phyloP scores from a whole-genome alignment of 768 basidiomycete genomes.

The Gloeophyllum trabeum region DNA sequence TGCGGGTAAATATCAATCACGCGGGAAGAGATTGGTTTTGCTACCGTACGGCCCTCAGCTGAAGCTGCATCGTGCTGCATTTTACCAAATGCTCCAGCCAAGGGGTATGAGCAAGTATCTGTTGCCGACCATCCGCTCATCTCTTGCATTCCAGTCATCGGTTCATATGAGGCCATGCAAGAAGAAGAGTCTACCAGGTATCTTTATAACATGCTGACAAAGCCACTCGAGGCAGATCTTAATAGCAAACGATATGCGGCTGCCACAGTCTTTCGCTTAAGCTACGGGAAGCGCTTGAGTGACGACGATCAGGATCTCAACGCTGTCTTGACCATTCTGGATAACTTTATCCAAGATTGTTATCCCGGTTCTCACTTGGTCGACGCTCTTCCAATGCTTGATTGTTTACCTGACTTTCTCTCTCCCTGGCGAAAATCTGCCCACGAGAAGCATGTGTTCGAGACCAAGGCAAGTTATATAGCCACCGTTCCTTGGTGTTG shows the following conservation, averaged over 20 bases:
- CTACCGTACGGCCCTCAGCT: conserved; percentile 8
- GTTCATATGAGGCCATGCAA: conserved; percentile 10
- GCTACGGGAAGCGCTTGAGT: conserved; percentile 13
- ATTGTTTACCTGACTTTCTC: conserved; percentile 7
- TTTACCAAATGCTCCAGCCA: background rate
- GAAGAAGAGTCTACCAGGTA: conserved; percentile 7
- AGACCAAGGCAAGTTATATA: conserved; percentile 7
- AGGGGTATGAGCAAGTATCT: background rate
- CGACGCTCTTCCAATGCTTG: conserved; percentile 6
- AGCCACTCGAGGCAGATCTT: conserved; percentile 1
- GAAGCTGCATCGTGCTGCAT: background rate
- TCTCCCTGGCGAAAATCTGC: conserved; percentile 10
- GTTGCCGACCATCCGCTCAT: conserved; percentile 2
- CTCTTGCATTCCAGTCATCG: conserved; percentile 9
- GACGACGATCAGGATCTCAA: conserved; percentile 15
- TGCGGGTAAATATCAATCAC: conserved; percentile 10
- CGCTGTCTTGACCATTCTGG: conserved; percentile 11
- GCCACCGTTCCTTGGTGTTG: background rate
- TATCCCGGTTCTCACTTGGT: conserved; percentile 9
- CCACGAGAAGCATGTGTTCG: conserved; percentile 5
- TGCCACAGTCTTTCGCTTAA: background rate
- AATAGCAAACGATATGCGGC: background rate
- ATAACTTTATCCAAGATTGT: conserved; percentile 13
- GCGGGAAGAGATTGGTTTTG: conserved; percentile 8
- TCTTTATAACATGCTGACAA: conserved; percentile 5